Evolutionary conservation across 768 basidiomycete genomes (phyloP), one percentile per base, ranked within the genome.

Genomic region (Sistotremastrum niveocremeum): DNA sequence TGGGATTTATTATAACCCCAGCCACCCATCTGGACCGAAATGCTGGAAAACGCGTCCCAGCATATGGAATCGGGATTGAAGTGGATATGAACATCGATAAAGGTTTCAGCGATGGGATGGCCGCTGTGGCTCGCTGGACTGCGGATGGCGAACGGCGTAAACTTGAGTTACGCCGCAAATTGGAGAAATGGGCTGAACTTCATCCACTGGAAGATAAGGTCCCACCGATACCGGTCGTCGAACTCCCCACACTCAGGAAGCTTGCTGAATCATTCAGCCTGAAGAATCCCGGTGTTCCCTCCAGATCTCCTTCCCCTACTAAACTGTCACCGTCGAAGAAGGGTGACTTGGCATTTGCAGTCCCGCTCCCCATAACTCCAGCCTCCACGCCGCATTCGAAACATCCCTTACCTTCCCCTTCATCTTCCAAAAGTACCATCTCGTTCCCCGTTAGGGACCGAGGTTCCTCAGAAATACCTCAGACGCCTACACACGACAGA

Each of bases 71-170:
- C 51, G 87, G 87, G 1, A 84, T 90, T 42, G 84, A 89, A 62
- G 84, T 88, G 29, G 84, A 88, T 53, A 81, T 85, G 67, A 77
- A 87, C 54, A 74, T 86, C 46, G 83, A 85, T 62, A 84, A 83
- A 62, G 77, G 74, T 54, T 79, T 84, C 79, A 67, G 67, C 20
- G 77, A 73, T 39, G 84, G 86, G n/a, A 88, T 89, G 81, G 84
- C 84, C 35, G 83, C 86, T 31, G 83, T 90, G 39, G 86, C 87
- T 44, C 75, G 84, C 46, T 90, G 87, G 87, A 87, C 87, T 3
- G 75, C 81, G 31, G 76, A 69, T 39, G 64, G 72, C 35, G 82
- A 84, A 46, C 63, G 62, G 34, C 74, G 87, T 45, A 73, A 77
- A 46, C 62, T 67, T 45, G 65, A 74, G 45, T 71, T 88, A 51